These are phyloP conservation scores for Annulohypoxylon maeteangense DNA, from an alignment of 495 filamentous ascomycete species.

Conservation along the genomic window DNA sequence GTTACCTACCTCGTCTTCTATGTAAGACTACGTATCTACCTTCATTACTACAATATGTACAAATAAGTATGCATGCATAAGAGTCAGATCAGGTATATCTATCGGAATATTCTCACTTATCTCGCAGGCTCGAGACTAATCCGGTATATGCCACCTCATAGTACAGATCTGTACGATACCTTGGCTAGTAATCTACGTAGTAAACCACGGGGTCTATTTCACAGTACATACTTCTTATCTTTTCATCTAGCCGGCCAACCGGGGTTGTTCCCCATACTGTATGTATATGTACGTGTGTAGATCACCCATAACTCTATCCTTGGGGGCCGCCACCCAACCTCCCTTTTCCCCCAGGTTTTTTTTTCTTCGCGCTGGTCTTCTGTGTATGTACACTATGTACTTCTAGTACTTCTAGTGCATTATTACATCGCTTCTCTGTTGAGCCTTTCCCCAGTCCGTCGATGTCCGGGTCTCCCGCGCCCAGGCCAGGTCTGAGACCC, in stretches of 20 bases:
- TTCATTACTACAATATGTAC: neutral
- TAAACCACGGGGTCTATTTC: neutral
- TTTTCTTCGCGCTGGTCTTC: no score
- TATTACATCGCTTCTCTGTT: no score
- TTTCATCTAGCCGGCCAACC: neutral
- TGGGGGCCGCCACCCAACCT: neutral
- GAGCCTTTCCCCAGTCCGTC: neutral
- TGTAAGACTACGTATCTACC: neutral
- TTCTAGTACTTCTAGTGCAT: no score
- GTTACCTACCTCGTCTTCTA: neutral
- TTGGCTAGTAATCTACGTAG: neutral
- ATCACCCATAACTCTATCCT: neutral
- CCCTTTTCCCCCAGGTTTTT: slow-evolving; percentile 6
- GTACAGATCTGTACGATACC: no score
- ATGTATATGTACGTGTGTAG: neutral
- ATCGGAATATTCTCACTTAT: neutral
- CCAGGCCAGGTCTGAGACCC: neutral
- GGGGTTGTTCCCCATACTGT: slow-evolving; percentile 1
- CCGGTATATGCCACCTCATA: neutral
- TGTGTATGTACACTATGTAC: no score
- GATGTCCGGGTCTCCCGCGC: neutral
- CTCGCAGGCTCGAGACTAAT: neutral
- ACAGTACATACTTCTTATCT: neutral
- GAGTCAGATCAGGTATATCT: neutral
- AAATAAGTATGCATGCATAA: neutral